These are phyloP conservation scores for Phylloporus rhodoxanthus DNA, from an alignment of 768 basidiomycete genomes.

Conservation along the genomic window DNA sequence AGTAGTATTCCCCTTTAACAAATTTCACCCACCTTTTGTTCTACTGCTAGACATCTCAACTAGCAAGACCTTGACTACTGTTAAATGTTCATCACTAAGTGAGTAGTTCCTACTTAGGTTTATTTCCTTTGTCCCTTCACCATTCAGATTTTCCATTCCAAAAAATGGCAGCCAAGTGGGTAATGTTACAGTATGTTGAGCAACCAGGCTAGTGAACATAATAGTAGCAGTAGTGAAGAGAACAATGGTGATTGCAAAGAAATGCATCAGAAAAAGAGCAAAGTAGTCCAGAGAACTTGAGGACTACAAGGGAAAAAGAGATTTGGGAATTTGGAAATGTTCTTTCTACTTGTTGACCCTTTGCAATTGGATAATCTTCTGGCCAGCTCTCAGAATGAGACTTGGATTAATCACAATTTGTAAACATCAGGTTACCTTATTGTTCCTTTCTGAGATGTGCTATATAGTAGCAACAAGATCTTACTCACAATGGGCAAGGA, in stretches of 20 bases:
- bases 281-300: constrained; percentile 2
- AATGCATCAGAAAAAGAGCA: constrained; percentile 4
- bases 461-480: too few relatives aligned
- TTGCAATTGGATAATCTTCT: background rate
- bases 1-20: too few relatives aligned
- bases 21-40: too few relatives aligned
- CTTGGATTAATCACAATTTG: background rate
- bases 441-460: too few relatives aligned
- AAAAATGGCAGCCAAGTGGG: constrained; percentile 3
- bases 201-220: constrained; percentile 10
- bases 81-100: too few relatives aligned
- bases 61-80: too few relatives aligned
- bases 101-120: too few relatives aligned
- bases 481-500: background rate
- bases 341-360: background rate
- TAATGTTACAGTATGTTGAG: constrained; percentile 1
- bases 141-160: too few relatives aligned
- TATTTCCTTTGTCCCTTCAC: too few relatives aligned
- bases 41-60: too few relatives aligned
- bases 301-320: constrained; percentile 1
- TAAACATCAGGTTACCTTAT: too few relatives aligned
- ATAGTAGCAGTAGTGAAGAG: constrained; percentile 3
- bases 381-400: background rate
- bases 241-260: constrained; percentile 6
- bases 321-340: background rate